A percentile compares a stretch with the other conserved stretches of the same genome.
phyloP scores from a whole-genome alignment of 768 basidiomycete genomes.

The Boletus patriciae region DNA sequence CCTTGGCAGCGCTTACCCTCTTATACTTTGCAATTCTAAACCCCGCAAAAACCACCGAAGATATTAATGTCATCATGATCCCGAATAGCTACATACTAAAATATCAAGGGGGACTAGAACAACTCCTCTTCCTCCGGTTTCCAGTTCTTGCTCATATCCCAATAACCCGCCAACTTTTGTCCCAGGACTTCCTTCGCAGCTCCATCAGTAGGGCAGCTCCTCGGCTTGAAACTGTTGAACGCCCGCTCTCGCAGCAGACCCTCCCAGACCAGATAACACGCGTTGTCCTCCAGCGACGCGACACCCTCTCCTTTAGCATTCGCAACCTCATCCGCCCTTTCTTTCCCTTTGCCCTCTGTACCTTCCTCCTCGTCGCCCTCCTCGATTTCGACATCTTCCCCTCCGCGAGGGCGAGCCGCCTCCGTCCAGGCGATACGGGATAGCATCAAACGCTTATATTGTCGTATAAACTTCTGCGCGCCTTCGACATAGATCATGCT shows the following conservation, averaged over 20 bases:
- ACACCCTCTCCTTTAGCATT: slow-evolving; percentile 14
- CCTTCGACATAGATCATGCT: slow-evolving; percentile 94
- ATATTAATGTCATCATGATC: not conserved
- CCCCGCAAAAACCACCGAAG: not conserved
- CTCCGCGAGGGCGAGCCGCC: slow-evolving; percentile 74
- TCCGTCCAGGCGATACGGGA: slow-evolving; percentile 94
- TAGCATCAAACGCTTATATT: slow-evolving; percentile 86
- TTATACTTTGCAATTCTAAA: slow-evolving; percentile 1
- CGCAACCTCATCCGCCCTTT: slow-evolving; percentile 34
- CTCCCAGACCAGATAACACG: slow-evolving; percentile 91
- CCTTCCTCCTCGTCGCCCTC: slow-evolving; percentile 47
- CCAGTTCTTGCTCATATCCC: slow-evolving; percentile 95
- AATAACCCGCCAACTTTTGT: slow-evolving; percentile 81
- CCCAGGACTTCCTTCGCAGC: slow-evolving; percentile 87
- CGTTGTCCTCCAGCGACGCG: slow-evolving; percentile 76
- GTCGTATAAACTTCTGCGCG: slow-evolving; percentile 76
- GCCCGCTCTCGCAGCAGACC: slow-evolving; percentile 80
- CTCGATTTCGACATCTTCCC: slow-evolving; percentile 68
- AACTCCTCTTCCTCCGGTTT: slow-evolving; percentile 78
- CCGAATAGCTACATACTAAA: not conserved
- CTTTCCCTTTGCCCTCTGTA: slow-evolving; percentile 29
- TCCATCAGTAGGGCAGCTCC: slow-evolving; percentile 79
- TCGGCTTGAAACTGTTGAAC: slow-evolving; percentile 79
- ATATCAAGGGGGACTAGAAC: slow-evolving; percentile 39
- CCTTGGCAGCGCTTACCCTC: too few species aligned